Evolutionary conservation across 1,284 basidiomycete species (phyloP).

Genomic region (Moesziomyces antarcticus): DNA sequence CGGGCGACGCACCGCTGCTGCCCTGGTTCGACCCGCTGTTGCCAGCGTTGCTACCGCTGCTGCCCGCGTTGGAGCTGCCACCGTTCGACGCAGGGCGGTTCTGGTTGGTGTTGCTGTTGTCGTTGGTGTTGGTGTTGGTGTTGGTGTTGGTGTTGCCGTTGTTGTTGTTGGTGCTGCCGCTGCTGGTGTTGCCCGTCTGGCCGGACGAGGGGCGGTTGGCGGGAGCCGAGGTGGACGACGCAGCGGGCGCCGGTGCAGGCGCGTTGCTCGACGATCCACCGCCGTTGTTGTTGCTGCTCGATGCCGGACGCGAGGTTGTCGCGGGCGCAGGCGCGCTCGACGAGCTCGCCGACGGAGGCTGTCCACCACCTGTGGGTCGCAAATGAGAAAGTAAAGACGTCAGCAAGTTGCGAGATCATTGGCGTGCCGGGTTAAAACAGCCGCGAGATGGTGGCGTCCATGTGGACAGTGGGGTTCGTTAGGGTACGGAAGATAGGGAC

Average conservation of each 20-base stretch:
- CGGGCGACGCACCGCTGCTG: conserved; percentile 4
- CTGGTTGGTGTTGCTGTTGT: conserved; percentile 17
- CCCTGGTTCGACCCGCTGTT: conserved; percentile 1
- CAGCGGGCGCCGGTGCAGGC: conserved; percentile 20
- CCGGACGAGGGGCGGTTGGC: conserved; percentile 10
- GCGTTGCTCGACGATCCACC: conserved; percentile 8
- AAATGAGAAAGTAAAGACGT: background rate
- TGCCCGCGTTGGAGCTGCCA: conserved; percentile 9
- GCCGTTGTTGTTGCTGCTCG: conserved; percentile 7
- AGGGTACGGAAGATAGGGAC: too few species aligned
- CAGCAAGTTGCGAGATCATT: conserved; percentile 1
- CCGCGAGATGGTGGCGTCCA: too few species aligned
- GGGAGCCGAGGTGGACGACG: conserved; percentile 17
- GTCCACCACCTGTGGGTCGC: conserved; percentile 6
- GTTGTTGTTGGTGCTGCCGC: conserved; percentile 1
- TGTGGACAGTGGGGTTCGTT: too few species aligned
- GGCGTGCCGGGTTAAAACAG: too few species aligned
- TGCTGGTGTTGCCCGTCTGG: conserved; percentile 4
- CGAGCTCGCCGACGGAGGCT: conserved; percentile 16
- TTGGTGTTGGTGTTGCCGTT: conserved; percentile 4
- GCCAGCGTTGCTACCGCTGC: conserved; percentile 10
- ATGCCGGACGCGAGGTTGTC: conserved; percentile 5
- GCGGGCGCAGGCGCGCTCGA: conserved; percentile 15
- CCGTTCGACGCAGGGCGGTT: conserved; percentile 13
- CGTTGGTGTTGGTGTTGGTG: conserved; percentile 13